A percentile compares a stretch with the other conserved stretches of the same genome.
Conservation (phyloP, 768 basidiomycete species). For the Pleurotus citrinopileatus region DNA sequence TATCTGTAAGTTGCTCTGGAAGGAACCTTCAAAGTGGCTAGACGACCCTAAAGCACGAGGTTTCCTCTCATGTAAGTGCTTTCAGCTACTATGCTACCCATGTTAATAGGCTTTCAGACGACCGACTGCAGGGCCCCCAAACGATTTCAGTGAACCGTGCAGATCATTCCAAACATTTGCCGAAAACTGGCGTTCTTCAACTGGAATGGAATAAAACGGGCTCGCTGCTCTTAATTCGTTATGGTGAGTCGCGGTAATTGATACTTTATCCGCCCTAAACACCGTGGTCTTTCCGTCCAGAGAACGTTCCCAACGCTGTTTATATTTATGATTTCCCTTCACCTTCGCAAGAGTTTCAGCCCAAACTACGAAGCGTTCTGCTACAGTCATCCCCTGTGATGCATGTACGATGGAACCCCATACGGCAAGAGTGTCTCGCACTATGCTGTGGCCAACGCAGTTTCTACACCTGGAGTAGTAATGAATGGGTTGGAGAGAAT, state of each 20-base stretch:
- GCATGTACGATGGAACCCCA: constrained; percentile 79
- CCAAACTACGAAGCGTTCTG: constrained; percentile 64
- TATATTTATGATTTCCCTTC: constrained; percentile 75
- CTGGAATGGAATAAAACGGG: constrained; percentile 83
- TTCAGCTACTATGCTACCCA: neutral
- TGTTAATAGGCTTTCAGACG: constrained; percentile 42
- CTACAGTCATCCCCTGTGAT: constrained; percentile 62
- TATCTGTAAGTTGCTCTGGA: constrained; percentile 67
- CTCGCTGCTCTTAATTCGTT: constrained; percentile 67
- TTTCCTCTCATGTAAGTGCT: constrained; percentile 74
- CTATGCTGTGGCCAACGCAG: constrained; percentile 67
- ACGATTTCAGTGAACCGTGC: constrained; percentile 45
- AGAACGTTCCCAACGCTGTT: constrained; percentile 58
- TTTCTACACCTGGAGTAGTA: constrained; percentile 81
- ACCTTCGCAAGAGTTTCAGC: constrained; percentile 52
- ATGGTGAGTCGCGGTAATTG: constrained; percentile 43
- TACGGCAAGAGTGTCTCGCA: constrained; percentile 67
- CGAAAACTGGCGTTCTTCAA: constrained; percentile 67
- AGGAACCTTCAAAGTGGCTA: constrained; percentile 83
- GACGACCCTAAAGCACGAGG: constrained; percentile 82
- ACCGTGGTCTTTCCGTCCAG: constrained; percentile 33
- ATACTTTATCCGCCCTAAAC: constrained; percentile 13
- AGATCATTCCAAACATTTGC: constrained; percentile 61
- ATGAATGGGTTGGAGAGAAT: constrained; percentile 63
- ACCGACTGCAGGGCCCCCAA: constrained; percentile 56